phyloP scores from a whole-genome alignment of 2,329 filamentous ascomycete species.

The Xylaria sp. region DNA sequence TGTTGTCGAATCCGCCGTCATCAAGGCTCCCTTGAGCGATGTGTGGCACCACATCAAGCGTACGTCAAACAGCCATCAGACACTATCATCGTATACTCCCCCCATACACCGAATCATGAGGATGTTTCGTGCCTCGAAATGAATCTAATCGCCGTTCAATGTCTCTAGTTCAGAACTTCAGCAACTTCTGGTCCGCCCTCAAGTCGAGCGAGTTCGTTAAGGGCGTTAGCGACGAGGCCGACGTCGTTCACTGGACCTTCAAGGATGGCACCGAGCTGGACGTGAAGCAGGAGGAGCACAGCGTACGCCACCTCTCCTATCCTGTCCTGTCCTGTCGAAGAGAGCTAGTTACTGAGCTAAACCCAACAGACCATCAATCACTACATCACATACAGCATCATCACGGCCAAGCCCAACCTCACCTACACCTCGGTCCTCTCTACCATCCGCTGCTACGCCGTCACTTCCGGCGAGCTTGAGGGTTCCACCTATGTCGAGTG shows the following conservation, averaged over 20 bases:
- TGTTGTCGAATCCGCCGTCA: slow-evolving; percentile 74
- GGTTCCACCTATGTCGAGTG: slow-evolving; percentile 75
- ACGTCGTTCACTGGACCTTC: slow-evolving; percentile 77
- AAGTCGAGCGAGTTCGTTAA: slow-evolving; percentile 72
- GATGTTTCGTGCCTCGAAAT: background rate
- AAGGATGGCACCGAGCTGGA: slow-evolving; percentile 75
- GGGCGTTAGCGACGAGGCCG: slow-evolving; percentile 71
- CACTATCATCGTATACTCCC: background rate
- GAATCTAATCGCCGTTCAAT: background rate
- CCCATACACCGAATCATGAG: background rate
- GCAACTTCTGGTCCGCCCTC: slow-evolving; percentile 73
- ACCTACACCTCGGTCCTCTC: slow-evolving; percentile 74
- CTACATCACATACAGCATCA: slow-evolving; percentile 79
- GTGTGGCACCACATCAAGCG: slow-evolving; percentile 81
- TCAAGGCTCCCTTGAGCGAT: slow-evolving; percentile 71
- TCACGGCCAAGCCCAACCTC: slow-evolving; percentile 72
- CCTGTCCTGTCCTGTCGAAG: background rate
- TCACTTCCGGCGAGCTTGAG: slow-evolving; percentile 74
- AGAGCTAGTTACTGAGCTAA: slow-evolving; percentile 12
- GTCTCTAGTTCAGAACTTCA: slow-evolving; percentile 68
- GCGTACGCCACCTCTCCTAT: slow-evolving; percentile 57
- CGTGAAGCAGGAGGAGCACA: slow-evolving; percentile 82
- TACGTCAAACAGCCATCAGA: slow-evolving; percentile 35
- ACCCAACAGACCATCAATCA: slow-evolving; percentile 71
- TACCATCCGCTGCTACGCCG: slow-evolving; percentile 72